Base-by-base conservation (phyloP, 208 protist species). In the Acanthamoeba royreba region DNA sequence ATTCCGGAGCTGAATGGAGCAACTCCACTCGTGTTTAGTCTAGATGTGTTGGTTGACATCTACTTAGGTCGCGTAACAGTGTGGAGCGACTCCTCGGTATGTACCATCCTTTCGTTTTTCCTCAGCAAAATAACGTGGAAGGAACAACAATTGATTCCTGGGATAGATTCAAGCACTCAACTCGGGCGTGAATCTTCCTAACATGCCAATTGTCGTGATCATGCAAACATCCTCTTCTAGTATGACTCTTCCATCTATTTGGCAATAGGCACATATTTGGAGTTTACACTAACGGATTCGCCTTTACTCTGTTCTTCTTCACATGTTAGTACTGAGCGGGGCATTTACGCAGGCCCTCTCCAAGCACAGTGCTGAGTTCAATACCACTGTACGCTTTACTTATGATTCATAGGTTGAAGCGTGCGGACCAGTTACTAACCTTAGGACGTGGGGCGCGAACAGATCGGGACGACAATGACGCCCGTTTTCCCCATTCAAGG, bases 11-110 rank as follows among this genome's bases (percentile, higher is more conserved):
- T 88, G 7, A 0, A 0, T 0, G n/a, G 4, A 4, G 25, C 25
- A 8, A 15, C 81, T 38, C n/a, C 81, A 11, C 33, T 88, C n/a
- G 25, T 38, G 81, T 13, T 88, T 28, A 88, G 81, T 46, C 33
- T 88, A 28, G 81, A 88, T 58, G 81, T 88, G 8, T 19, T 88
- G 9, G 81, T 58, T 35, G 47, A 58, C 28, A 88, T 88, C 81
- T 88, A 88, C 45, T 25, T 88, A 8, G 81, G 81, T 11, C 46
- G 33, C 1, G 35, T 88, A 22, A 61, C n/a, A 11, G 17, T 7
- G 31, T 88, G 81, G 81, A 42, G 58, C 45, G 81, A 88, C 28
- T 22, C 45, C 28, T 33, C 11, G 45, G 81, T 88, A 22, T 22
- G 81, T 77, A 9, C 28, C 35, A 9, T 22, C 35, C 35, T 77